Base-by-base conservation (phyloP, 1,284 basidiomycete genomes). In the Leccinum pallidistipes region DNA sequence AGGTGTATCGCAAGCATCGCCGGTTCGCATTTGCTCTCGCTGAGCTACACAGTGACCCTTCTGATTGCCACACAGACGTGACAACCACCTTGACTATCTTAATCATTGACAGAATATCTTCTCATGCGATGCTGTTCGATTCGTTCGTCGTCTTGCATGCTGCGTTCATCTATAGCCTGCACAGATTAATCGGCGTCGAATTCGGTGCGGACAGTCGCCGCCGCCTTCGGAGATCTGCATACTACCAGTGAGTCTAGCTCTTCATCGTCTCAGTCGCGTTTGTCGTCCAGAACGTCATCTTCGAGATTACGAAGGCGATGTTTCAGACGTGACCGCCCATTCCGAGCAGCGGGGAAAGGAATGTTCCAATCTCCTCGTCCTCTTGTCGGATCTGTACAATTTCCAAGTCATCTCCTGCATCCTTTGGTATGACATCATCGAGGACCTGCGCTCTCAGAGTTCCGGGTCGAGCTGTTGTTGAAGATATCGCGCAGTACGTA, bases 381-480 rank as follows among this genome's bases (percentile, higher is more conserved):
- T 99, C 10, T 79, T 98, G 24, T 92, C 94, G 3, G 94, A 98
- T 72, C 79, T 99, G 40, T 98, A 98, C 80, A 98, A 98, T 74
- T 94, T 98, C 70, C 92, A 94, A 74, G 92, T 98, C 29, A 84
- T 98, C 52, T 94, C 94, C 1, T 93, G 89, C 62, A 81, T 91
- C 4, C 81, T 99, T 21, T 79, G 98, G 50, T 98, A 96, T 76
- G 97, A 98, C 72, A 75, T 98, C 27, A 27, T 27, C 27, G 3
- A 27, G 27, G 27, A 27, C 5, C 27, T 27, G 27, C 84, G 8
- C 73, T 96, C 61, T 81, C 82, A 0, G 96, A 98, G 74, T 84
- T 90, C 56, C 85, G 87, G 54, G 91, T 98, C 3, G 97, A 99
- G 74, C 79, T 97, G 1, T 81, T 98, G 60, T 81, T 98, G 60